These are phyloP conservation scores for Salisapilia sapeloensis DNA, from an alignment of 352 stramenopile species.

Conservation along the genomic window DNA sequence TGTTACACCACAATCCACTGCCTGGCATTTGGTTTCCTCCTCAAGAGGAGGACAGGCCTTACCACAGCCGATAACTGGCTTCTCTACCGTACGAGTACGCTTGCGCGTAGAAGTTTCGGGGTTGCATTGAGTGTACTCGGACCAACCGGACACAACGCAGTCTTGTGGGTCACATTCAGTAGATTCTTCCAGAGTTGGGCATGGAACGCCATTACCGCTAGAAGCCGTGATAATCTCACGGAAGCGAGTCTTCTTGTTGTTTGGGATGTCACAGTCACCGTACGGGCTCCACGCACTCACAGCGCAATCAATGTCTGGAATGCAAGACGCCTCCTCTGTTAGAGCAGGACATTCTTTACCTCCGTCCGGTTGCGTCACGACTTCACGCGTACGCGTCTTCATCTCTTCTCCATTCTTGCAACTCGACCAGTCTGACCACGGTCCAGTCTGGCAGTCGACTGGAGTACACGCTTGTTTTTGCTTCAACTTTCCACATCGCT, in stretches of 20 bases:
- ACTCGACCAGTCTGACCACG: constrained; percentile 21
- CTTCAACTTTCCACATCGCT: constrained; percentile 13
- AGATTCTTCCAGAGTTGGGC: constrained; percentile 13
- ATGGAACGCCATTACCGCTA: constrained; percentile 16
- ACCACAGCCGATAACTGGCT: constrained; percentile 11
- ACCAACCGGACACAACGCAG: constrained; percentile 41
- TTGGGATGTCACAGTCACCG: constrained; percentile 11
- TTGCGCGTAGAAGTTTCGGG: constrained; percentile 11
- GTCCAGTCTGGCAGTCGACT: constrained; percentile 22
- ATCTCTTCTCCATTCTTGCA: constrained; percentile 11
- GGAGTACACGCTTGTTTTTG: constrained; percentile 16
- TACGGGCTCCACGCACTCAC: constrained; percentile 27
- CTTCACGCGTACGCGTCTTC: constrained; percentile 16
- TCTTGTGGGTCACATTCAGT: constrained; percentile 16
- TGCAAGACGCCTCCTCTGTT: constrained; percentile 11
- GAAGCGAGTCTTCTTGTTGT: constrained; percentile 9
- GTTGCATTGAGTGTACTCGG: constrained; percentile 18
- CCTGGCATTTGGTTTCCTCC: constrained; percentile 15
- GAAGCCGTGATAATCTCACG: constrained; percentile 18
- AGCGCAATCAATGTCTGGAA: constrained; percentile 20
- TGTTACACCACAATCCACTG: constrained; percentile 33
- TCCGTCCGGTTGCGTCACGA: constrained; percentile 13
- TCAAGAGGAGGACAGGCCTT: constrained; percentile 24
- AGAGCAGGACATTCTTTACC: constrained; percentile 21
- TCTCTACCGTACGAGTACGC: constrained; percentile 15